phyloP scores from a whole-genome alignment of 371 early-diverging fungal species.

The Saksenaea oblongispora region DNA sequence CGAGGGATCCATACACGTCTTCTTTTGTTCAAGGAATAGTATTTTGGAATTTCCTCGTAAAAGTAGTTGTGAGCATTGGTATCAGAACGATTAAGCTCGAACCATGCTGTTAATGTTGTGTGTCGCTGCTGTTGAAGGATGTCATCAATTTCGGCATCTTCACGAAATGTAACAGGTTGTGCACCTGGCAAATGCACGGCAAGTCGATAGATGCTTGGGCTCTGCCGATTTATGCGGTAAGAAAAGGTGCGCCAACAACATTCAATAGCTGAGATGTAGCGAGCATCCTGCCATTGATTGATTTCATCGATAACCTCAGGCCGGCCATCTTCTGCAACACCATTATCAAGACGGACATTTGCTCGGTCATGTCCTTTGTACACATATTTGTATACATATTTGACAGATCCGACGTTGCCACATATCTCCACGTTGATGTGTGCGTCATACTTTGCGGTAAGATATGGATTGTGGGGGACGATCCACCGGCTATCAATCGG shows the following conservation, averaged over 20 bases:
- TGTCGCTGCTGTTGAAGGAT: conserved; percentile 4
- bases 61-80: not conserved
- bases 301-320: conserved; percentile 18
- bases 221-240: conserved; percentile 14
- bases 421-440: not conserved
- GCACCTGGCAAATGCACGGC: conserved; percentile 21
- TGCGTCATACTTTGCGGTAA: not conserved
- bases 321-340: not conserved
- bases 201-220: conserved; percentile 14
- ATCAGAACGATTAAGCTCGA: conserved; percentile 4
- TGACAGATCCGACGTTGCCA: conserved; percentile 16
- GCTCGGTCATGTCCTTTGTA: conserved; percentile 35
- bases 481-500: not conserved
- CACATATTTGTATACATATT: conserved; percentile 45
- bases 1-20: not conserved
- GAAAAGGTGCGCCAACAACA: conserved; percentile 29
- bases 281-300: conserved; percentile 13
- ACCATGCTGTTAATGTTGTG: conserved; percentile 21
- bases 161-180: conserved; percentile 16
- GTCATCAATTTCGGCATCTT: conserved; percentile 9
- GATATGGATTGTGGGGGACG: not conserved
- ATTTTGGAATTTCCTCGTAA: not conserved
- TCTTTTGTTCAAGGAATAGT: not conserved
- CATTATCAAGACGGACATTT: too few relatives aligned
- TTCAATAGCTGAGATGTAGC: conserved; percentile 36